phyloP scores from a whole-genome alignment of 2,329 filamentous ascomycete genomes.

The Anisogramma anomala region DNA sequence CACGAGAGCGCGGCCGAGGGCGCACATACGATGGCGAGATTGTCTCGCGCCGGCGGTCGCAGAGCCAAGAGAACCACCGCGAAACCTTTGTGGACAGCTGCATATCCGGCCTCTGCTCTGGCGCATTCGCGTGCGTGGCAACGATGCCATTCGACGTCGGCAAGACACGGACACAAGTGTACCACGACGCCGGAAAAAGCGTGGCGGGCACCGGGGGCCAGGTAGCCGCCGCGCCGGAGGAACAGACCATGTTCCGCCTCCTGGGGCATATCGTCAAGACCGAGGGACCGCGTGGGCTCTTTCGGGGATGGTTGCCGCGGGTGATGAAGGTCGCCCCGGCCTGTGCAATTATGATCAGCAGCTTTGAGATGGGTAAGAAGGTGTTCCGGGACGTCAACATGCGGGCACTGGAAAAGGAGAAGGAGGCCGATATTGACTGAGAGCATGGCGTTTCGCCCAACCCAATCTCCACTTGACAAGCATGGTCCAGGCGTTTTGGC shows the following conservation, averaged over 20 bases:
- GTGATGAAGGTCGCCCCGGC: slow-evolving; percentile 91
- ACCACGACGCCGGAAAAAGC: slow-evolving; percentile 40
- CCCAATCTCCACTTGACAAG: slow-evolving; percentile 11
- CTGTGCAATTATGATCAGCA: slow-evolving; percentile 98
- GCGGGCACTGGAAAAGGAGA: slow-evolving; percentile 23
- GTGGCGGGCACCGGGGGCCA: slow-evolving; percentile 25
- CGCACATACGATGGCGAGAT: slow-evolving; percentile 28
- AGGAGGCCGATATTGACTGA: slow-evolving; percentile 10
- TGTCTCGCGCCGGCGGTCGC: slow-evolving; percentile 40
- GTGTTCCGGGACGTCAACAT: slow-evolving; percentile 68
- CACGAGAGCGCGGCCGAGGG: slow-evolving; percentile 44
- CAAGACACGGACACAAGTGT: slow-evolving; percentile 87
- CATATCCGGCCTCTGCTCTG: slow-evolving; percentile 70
- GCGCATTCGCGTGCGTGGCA: slow-evolving; percentile 72
- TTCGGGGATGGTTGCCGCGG: slow-evolving; percentile 82
- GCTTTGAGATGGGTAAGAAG: slow-evolving; percentile 91
- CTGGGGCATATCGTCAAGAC: slow-evolving; percentile 84
- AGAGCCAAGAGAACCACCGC: slow-evolving; percentile 57
- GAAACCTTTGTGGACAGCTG: slow-evolving; percentile 84
- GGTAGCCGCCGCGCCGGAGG: slow-evolving; percentile 48
- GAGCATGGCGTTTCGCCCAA: not conserved
- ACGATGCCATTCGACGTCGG: slow-evolving; percentile 97
- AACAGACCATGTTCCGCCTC: slow-evolving; percentile 66
- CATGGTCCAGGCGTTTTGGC: slow-evolving; percentile 11
- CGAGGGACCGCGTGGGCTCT: slow-evolving; percentile 71